Conservation (phyloP, 2,329 filamentous ascomycete species). For the Clathrospora elynae region DNA sequence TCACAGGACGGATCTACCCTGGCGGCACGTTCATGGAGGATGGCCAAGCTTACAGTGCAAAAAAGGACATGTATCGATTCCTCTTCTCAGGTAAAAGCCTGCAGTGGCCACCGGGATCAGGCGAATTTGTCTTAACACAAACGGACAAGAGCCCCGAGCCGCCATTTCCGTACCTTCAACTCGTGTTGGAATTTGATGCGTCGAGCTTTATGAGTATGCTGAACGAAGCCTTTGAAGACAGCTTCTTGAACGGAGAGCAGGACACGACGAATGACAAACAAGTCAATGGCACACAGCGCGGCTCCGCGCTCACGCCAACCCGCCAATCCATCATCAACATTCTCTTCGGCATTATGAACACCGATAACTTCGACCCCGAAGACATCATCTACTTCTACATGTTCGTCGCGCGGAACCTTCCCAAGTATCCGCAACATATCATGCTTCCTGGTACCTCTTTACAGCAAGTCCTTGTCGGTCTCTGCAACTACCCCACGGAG, state of each 20-base stretch:
- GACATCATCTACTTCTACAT: constrained; percentile 97
- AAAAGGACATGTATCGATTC: constrained; percentile 89
- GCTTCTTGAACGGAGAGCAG: constrained; percentile 82
- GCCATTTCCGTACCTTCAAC: constrained; percentile 81
- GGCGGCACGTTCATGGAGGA: constrained; percentile 77
- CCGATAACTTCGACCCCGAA: constrained; percentile 72
- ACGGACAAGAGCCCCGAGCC: constrained; percentile 64
- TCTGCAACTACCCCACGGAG: constrained; percentile 81
- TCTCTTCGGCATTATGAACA: constrained; percentile 85
- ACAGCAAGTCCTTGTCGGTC: constrained; percentile 76
- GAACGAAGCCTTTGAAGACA: constrained; percentile 96
- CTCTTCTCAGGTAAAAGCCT: constrained; percentile 84
- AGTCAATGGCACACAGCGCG: constrained; percentile 56
- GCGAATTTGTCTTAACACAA: constrained; percentile 65
- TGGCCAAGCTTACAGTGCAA: constrained; percentile 73
- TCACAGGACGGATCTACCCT: constrained; percentile 91
- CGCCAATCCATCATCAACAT: constrained; percentile 93
- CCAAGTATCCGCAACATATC: constrained; percentile 96
- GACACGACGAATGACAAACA: constrained; percentile 63
- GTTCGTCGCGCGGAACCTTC: constrained; percentile 94
- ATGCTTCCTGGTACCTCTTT: constrained; percentile 85
- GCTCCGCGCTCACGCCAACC: constrained; percentile 61
- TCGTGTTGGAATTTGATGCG: constrained; percentile 86
- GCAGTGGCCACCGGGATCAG: constrained; percentile 71
- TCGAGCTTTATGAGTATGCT: constrained; percentile 92